Evolutionary conservation across 192 early-diverging fungal genomes (phyloP), one percentile per base, ranked within the genome.

Genomic region (Podila verticillata): DNA sequence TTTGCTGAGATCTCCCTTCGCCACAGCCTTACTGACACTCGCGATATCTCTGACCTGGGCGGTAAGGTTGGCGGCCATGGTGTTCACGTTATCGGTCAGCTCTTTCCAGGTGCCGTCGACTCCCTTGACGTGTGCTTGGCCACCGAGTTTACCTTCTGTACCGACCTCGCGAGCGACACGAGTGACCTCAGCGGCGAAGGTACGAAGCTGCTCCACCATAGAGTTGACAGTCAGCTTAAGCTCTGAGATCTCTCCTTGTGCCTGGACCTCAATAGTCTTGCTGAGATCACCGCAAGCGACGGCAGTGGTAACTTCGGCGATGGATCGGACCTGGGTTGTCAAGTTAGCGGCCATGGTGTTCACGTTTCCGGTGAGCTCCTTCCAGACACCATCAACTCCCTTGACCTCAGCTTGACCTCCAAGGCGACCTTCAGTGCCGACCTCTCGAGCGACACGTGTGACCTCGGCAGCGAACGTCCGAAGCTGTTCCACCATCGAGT

Each of bases 11-110:
- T 93, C 89, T 29, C 92, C 92, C 0, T 67, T 75, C 0, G 92
- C 88, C 20, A 93, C 87, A 13, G 91, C 90, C 51, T 86, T 89
- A n/a, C 87, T 92, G 29, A 93, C 92, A 4, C 66, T 72, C 4
- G 92, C 91, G 66, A 93, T 93, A 48, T 87, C 84, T 26, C 92
- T 82, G 5, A 93, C 89, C 63, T 93, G 92, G 1, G 87, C 73
- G 1, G 92, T 93, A 48, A 93, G 36, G 63, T 93, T 93, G 34
- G 85, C 66, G 0, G 92, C 92, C 92, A 93, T 91, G 13, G 68
- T 77, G 75, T 93, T 93, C 64, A 93, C 92, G 44, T 91, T 93
- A 30, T 90, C 87, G 0, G 92, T 93, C 0, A 93, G 84, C 24
- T 86, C 82, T 35, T 84, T 89, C 92, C 92, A 93, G 5, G 86